Evolutionary conservation across 768 basidiomycete species (phyloP), one percentile per base, ranked within the genome.

Genomic region (Kwoniella europaea): DNA sequence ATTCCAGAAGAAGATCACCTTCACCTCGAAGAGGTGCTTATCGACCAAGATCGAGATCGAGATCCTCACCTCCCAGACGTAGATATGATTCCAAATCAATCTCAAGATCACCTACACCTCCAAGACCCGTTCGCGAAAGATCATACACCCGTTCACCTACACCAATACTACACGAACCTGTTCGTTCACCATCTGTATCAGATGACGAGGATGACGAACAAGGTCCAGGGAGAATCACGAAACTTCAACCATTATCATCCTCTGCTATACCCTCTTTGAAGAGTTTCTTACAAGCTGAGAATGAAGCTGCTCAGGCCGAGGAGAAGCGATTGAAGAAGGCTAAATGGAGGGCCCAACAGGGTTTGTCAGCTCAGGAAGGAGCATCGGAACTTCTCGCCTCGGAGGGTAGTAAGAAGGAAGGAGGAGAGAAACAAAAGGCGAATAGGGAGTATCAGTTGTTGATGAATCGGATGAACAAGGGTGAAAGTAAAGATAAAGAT

Each of bases 181-280:
- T 52, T 42, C 52, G 43, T 53, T 63, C 69, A 43, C 63, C 64
- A 52, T 76, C 78, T 24, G 58, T 70, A 43, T 73, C 75, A 3
- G 71, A 68, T 6, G 68, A 68, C 12, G 58, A 68, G 57, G 74
- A 76, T 41, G 73, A 69, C 18, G 76, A 74, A 9, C 73, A 52
- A 20, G 52, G 54, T n/a, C 55, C 64, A 57, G 63, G 41, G 20
- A 65, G 63, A 1, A 64, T 60, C 3, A 67, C 71, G 5, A 89
- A 90, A 50, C 88, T 97, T 10, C 87, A 86, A 35, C 92, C 92
- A 5, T 88, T 98, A 16, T 86, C 87, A 62, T 91, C 92, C n/a
- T 93, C 92, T 24, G 87, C 89, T 7, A 77, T 95, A 18, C 92
- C 92, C 43, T 93, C 92, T 16, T 91, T 96, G 81, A 88, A 88